phyloP scores from a whole-genome alignment of 2,329 filamentous ascomycete genomes.

The Alternaria gansuensis region DNA sequence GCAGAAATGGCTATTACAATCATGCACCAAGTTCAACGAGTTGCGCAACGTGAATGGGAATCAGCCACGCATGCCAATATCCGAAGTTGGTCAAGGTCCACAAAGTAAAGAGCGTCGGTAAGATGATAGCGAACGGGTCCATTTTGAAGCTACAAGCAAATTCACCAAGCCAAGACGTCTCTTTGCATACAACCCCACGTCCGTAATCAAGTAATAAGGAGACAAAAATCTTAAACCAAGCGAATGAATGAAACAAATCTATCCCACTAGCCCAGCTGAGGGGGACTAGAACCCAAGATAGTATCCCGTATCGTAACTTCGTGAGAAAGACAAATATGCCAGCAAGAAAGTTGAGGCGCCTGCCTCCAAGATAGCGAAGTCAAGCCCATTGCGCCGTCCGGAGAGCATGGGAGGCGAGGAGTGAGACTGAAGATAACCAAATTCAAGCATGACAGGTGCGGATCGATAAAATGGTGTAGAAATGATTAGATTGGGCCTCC shows the following conservation, averaged over 20 bases:
- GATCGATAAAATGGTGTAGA: conserved; percentile 37
- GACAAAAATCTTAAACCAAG: conserved; percentile 14
- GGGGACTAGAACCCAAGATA: conserved; percentile 32
- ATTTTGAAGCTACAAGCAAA: conserved; percentile 11
- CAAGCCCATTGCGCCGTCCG: conserved; percentile 7
- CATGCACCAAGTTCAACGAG: background rate
- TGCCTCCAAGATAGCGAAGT: conserved; percentile 5
- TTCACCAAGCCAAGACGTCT: conserved; percentile 19
- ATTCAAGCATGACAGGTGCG: conserved; percentile 40
- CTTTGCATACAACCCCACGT: conserved; percentile 12
- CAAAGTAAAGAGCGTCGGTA: background rate
- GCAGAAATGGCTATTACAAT: background rate
- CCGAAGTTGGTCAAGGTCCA: conserved; percentile 3
- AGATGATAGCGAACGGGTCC: conserved; percentile 10
- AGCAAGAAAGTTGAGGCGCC: conserved; percentile 29
- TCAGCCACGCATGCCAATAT: conserved; percentile 1
- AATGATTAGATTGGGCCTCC: conserved; percentile 49
- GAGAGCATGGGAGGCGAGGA: conserved; percentile 22
- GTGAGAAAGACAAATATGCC: conserved; percentile 36
- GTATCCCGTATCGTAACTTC: conserved; percentile 50
- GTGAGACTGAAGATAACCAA: conserved; percentile 20
- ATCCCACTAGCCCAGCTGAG: conserved; percentile 32
- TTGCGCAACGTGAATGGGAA: conserved; percentile 11
- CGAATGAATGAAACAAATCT: conserved; percentile 31
- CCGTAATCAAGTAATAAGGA: conserved; percentile 7